A percentile compares a stretch with the other conserved stretches of the same genome.
Conservation (phyloP, 345 rosid species). For the Balakata baccata region DNA sequence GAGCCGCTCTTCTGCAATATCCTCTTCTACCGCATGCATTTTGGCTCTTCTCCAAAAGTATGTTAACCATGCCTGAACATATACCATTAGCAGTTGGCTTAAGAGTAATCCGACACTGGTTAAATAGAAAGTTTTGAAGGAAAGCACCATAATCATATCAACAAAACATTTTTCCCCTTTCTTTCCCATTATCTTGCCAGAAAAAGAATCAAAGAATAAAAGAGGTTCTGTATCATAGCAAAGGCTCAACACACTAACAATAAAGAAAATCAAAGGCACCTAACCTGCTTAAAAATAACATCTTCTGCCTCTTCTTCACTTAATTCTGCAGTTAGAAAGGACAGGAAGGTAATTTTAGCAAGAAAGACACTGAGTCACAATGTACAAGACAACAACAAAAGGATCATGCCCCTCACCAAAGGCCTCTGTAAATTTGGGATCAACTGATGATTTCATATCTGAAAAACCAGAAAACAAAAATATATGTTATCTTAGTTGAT, state of each 20-base stretch:
- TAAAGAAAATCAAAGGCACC: slow-evolving; percentile 10
- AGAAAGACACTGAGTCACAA: neutral
- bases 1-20: slow-evolving; percentile 68
- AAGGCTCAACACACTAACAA: neutral
- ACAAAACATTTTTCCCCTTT: neutral
- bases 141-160: neutral
- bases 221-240: neutral
- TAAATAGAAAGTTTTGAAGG: neutral
- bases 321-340: slow-evolving; percentile 48
- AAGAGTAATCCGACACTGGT: neutral
- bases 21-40: slow-evolving; percentile 67
- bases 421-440: slow-evolving; percentile 67
- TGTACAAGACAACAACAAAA: slow-evolving; percentile 4
- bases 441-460: slow-evolving; percentile 60
- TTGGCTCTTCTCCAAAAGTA: slow-evolving; percentile 83
- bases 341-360: neutral
- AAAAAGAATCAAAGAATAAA: neutral
- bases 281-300: slow-evolving; percentile 82
- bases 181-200: neutral
- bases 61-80: slow-evolving; percentile 69
- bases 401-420: slow-evolving; percentile 50
- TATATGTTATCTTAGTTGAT: neutral
- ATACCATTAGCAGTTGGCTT: neutral
- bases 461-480: slow-evolving; percentile 28
- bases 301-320: slow-evolving; percentile 78